These are phyloP conservation scores for Fusarium torreyae DNA, from an alignment of 2,329 filamentous ascomycete species.

Conservation along the genomic window DNA sequence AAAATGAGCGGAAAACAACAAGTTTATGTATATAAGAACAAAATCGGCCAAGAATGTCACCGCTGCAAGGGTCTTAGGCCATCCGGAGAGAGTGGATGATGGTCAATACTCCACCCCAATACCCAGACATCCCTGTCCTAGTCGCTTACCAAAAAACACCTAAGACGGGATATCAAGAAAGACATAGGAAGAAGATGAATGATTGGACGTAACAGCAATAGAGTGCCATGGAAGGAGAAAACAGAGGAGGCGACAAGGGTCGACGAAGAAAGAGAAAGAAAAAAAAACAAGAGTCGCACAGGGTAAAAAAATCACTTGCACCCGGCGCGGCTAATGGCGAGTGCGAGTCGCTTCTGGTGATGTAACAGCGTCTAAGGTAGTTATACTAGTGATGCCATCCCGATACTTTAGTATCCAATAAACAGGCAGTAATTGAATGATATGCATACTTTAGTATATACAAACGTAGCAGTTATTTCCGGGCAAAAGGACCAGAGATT, in stretches of 20 bases:
- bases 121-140: slow-evolving; percentile 15
- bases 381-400: slow-evolving; percentile 33
- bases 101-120: slow-evolving; percentile 22
- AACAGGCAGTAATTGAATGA: slow-evolving; percentile 15
- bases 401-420: slow-evolving; percentile 40
- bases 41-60: slow-evolving; percentile 26
- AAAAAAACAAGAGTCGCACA: slow-evolving; percentile 8
- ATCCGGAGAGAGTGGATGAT: slow-evolving; percentile 15
- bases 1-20: neutral
- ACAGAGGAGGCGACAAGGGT: slow-evolving; percentile 3
- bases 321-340: slow-evolving; percentile 16
- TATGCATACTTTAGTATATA: slow-evolving; percentile 14
- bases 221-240: neutral
- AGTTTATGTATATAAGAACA: slow-evolving; percentile 17
- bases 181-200: neutral
- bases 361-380: neutral
- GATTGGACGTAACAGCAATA: neutral
- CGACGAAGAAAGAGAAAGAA: neutral
- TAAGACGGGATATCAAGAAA: neutral
- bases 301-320: slow-evolving; percentile 3
- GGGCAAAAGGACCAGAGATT: slow-evolving; percentile 6
- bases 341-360: slow-evolving; percentile 6
- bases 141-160: slow-evolving; percentile 1
- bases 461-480: slow-evolving; percentile 19
- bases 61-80: slow-evolving; percentile 23